Percentiles rank a stretch among this genome's conserved stretches.
These are phyloP conservation scores for Naganishia liquefaciens DNA, from an alignment of 1,284 basidiomycete species.

Conservation along the genomic window DNA sequence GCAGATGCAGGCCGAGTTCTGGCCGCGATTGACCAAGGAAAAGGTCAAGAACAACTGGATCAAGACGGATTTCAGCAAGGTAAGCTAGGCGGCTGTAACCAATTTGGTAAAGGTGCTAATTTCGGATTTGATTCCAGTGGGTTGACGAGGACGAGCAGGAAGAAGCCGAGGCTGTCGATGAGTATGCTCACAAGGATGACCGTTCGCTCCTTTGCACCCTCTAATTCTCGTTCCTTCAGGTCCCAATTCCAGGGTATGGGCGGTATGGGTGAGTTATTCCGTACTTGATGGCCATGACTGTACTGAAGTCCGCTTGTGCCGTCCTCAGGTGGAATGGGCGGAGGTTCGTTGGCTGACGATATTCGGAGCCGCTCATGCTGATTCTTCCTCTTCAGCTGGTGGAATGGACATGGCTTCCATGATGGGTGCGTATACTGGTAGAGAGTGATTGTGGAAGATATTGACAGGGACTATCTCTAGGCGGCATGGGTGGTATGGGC, in stretches of 20 bases:
- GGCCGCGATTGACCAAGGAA: constrained; percentile 85
- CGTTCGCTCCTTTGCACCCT: constrained; percentile 8
- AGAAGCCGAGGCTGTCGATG: constrained; percentile 54
- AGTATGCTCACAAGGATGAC: constrained; percentile 39
- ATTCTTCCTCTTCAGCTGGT: not conserved
- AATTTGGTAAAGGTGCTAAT: not conserved
- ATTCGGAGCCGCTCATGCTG: constrained; percentile 10
- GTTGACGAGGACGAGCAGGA: constrained; percentile 95
- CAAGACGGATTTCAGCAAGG: constrained; percentile 85
- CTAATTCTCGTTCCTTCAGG: constrained; percentile 22
- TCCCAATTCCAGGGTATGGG: constrained; percentile 36
- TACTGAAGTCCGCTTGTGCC: constrained; percentile 39
- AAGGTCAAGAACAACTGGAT: constrained; percentile 75
- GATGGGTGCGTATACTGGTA: constrained; percentile 45
- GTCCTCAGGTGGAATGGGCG: constrained; percentile 56
- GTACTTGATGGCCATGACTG: constrained; percentile 21
- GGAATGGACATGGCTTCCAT: constrained; percentile 34
- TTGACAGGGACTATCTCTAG: no score
- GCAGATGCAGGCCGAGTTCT: constrained; percentile 71
- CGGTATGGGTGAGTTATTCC: constrained; percentile 44
- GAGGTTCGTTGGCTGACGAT: constrained; percentile 28
- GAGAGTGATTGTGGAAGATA: no score
- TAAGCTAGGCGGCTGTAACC: constrained; percentile 33
- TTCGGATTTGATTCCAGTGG: constrained; percentile 59
- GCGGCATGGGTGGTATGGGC: constrained; percentile 59